Percentiles rank a stretch among this genome's conserved stretches.
These are phyloP conservation scores for Sphaerobolus stellatus DNA, from an alignment of 1,284 basidiomycete genomes.

Conservation along the genomic window DNA sequence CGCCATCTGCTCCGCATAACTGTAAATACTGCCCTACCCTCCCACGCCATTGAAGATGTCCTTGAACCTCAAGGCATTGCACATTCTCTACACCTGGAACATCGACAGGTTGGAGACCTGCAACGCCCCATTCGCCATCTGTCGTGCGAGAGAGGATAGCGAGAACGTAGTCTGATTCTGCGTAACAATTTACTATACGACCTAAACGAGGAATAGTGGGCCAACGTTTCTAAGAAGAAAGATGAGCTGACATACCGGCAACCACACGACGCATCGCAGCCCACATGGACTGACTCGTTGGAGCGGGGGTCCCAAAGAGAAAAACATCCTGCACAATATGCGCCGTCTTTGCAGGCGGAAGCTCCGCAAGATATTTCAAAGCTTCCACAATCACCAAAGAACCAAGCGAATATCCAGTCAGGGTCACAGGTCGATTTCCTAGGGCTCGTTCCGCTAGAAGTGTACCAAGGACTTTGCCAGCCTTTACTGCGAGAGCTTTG, in stretches of 20 bases:
- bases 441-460: conserved; percentile 52
- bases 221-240: neutral
- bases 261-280: conserved; percentile 63
- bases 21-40: conserved; percentile 48
- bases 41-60: conserved; percentile 55
- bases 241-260: conserved; percentile 31
- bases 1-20: conserved; percentile 40
- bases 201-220: conserved; percentile 25
- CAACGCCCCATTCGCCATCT: conserved; percentile 63
- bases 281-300: conserved; percentile 59
- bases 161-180: conserved; percentile 70
- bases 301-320: conserved; percentile 69
- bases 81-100: conserved; percentile 74
- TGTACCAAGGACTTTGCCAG: conserved; percentile 55
- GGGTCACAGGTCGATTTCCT: conserved; percentile 55
- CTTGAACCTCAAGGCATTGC: conserved; percentile 51
- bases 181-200: conserved; percentile 71
- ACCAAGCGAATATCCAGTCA: conserved; percentile 58
- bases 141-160: conserved; percentile 71
- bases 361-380: conserved; percentile 36
- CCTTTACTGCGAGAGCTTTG: conserved; percentile 49
- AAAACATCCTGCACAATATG: conserved; percentile 73
- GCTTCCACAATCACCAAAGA: conserved; percentile 56
- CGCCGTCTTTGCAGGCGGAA: conserved; percentile 43
- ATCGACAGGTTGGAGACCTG: conserved; percentile 62